These are phyloP conservation scores for Heliocybe sulcata DNA, from an alignment of 1,284 basidiomycete genomes.

Conservation along the genomic window DNA sequence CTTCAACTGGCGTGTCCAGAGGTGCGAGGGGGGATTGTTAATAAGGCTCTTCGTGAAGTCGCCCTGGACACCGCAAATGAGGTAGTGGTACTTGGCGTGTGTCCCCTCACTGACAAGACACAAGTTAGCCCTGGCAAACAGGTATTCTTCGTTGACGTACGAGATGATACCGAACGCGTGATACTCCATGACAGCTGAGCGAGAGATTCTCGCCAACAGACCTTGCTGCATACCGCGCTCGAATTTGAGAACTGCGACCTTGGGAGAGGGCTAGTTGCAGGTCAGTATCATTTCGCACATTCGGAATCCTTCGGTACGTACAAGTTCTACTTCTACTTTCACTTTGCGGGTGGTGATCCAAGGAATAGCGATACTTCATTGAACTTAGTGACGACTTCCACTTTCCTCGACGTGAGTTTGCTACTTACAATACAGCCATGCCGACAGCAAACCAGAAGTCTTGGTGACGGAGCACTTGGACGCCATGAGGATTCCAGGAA, in stretches of 20 bases:
- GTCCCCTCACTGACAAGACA: conserved; percentile 40
- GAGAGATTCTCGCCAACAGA: conserved; percentile 57
- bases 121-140: conserved; percentile 5
- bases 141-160: conserved; percentile 26
- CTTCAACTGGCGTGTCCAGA: conserved; percentile 69
- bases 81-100: conserved; percentile 56
- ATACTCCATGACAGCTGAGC: conserved; percentile 59
- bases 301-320: conserved; percentile 8
- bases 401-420: background rate
- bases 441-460: conserved; percentile 38
- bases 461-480: conserved; percentile 29
- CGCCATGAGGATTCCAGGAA: conserved; percentile 29
- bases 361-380: conserved; percentile 29
- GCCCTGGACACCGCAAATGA: conserved; percentile 66
- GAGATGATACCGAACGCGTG: conserved; percentile 68
- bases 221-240: conserved; percentile 70
- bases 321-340: conserved; percentile 33
- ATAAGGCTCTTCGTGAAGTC: conserved; percentile 62
- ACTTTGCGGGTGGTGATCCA: conserved; percentile 37
- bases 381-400: background rate
- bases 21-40: conserved; percentile 47
- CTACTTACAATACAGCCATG: conserved; percentile 31
- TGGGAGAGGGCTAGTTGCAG: conserved; percentile 49
- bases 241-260: conserved; percentile 59
- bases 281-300: conserved; percentile 4